Evolutionary conservation across 2,329 filamentous ascomycete species (phyloP).

Genomic region (Thelonectria blattea): DNA sequence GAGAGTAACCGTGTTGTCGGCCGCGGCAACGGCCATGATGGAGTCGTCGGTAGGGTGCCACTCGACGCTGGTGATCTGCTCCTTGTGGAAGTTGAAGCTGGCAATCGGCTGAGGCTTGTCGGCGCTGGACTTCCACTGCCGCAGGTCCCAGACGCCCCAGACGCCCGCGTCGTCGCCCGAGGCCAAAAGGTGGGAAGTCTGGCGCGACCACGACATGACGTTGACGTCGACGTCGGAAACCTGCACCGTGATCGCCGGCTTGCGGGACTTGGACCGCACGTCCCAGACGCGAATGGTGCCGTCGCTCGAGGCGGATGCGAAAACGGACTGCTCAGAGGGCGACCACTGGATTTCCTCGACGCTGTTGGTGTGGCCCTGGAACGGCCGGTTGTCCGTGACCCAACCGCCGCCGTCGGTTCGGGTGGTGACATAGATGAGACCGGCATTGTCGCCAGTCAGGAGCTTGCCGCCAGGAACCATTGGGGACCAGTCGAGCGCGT

Average conservation of each 20-base stretch:
- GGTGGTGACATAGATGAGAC: conserved; percentile 86
- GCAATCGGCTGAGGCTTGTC: conserved; percentile 81
- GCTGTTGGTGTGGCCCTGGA: conserved; percentile 81
- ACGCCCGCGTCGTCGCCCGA: conserved; percentile 92
- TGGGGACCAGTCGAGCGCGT: conserved; percentile 96
- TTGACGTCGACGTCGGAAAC: conserved; percentile 89
- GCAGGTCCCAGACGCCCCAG: conserved; percentile 95
- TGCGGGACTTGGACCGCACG: conserved; percentile 85
- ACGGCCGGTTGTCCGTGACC: conserved; percentile 83
- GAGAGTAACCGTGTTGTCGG: conserved; percentile 90
- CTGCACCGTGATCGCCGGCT: conserved; percentile 85
- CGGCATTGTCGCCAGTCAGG: conserved; percentile 88
- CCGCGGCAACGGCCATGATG: conserved; percentile 89
- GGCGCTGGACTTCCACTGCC: conserved; percentile 80
- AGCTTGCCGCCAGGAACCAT: conserved; percentile 78
- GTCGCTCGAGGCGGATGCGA: conserved; percentile 91
- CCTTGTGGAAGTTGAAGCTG: conserved; percentile 92
- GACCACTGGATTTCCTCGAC: conserved; percentile 98
- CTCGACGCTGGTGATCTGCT: conserved; percentile 94
- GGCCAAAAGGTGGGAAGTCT: conserved; percentile 87
- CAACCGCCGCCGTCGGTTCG: conserved; percentile 87
- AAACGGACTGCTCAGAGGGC: conserved; percentile 89
- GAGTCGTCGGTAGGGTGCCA: conserved; percentile 98
- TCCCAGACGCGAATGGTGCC: conserved; percentile 98
- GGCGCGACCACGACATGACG: conserved; percentile 92